Evolutionary conservation across 257 asterid species (phyloP), one percentile per base, ranked within the genome.

Genomic region (Sherardia arvensis): DNA sequence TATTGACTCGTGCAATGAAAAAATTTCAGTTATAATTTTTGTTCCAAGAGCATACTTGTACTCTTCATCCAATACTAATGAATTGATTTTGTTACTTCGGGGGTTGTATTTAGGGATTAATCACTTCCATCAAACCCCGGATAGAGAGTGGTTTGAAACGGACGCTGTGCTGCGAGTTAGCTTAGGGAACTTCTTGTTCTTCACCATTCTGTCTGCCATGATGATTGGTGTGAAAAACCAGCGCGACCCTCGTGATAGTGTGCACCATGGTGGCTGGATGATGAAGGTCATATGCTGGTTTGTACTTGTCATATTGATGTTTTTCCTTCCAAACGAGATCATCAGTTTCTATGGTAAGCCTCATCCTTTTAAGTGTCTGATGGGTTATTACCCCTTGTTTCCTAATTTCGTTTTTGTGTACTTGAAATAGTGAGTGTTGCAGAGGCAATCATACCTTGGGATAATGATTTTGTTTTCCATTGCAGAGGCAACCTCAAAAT

Each of bases 231-330:
- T 91, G 34, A 91, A 86, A 79, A 86, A 70, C 75, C 98, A 88
- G 79, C 88, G 76, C 80, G 98, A 91, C 70, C 98, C 96, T 30
- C 98, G 98, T 59, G 96, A 88, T 69, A 64, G 66, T 64, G 9
- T 91, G 82, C 98, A 91, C 82, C 98, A 91, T 76, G 95, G 96
- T 5, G 96, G 95, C 57, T 91, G 98, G 98, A 88, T 88, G 98
- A 81, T 86, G 89, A 91, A 91, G 81, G 25, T 88, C 27, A 78
- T 91, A 77, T 83, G 90, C 73, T 91, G 96, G 98, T 88, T 80
- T 79, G 78, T 91, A 66, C 71, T 91, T 82, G 91, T 91, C 12
- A 84, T 91, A 74, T 77, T 91, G 69, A 91, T 86, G 93, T 91
- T 91, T 83, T 91, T 91, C 74, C 73, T 91, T 47, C 98, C 96